phyloP scores from a whole-genome alignment of 2,329 filamentous ascomycete species.

The Epichloe sibirici region DNA sequence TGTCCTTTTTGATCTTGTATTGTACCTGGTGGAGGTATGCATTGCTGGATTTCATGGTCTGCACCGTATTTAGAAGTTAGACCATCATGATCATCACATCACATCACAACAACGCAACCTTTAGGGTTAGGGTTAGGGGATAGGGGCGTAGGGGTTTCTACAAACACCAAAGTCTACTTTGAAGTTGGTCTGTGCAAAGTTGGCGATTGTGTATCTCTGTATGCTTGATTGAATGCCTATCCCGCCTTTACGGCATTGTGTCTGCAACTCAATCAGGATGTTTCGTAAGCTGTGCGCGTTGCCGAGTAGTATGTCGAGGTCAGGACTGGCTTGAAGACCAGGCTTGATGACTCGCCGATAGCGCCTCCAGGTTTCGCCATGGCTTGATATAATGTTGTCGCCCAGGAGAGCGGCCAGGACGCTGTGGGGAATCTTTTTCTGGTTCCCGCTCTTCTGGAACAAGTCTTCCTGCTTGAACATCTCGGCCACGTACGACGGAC shows the following conservation, averaged over 20 bases:
- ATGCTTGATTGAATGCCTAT: slow-evolving; percentile 20
- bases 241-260: slow-evolving; percentile 10
- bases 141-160: background rate
- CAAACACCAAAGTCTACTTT: slow-evolving; percentile 13
- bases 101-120: background rate
- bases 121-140: too few relatives aligned
- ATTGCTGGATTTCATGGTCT: slow-evolving; percentile 14
- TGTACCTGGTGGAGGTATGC: slow-evolving; percentile 15
- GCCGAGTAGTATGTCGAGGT: slow-evolving; percentile 11
- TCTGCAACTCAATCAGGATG: slow-evolving; percentile 18
- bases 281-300: slow-evolving; percentile 14
- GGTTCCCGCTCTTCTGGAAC: slow-evolving; percentile 27
- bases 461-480: slow-evolving; percentile 21
- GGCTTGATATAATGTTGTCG: slow-evolving; percentile 28
- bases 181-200: slow-evolving; percentile 21
- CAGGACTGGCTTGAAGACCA: slow-evolving; percentile 18
- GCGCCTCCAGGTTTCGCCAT: slow-evolving; percentile 22
- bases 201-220: slow-evolving; percentile 25
- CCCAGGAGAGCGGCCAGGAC: slow-evolving; percentile 25
- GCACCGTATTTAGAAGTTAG: background rate
- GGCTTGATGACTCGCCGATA: slow-evolving; percentile 25
- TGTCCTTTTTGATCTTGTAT: slow-evolving; percentile 17
- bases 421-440: slow-evolving; percentile 27
- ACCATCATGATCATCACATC: background rate
- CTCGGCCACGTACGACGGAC: slow-evolving; percentile 29